phyloP scores from a whole-genome alignment of 768 basidiomycete genomes.

The Amanita phalloides region DNA sequence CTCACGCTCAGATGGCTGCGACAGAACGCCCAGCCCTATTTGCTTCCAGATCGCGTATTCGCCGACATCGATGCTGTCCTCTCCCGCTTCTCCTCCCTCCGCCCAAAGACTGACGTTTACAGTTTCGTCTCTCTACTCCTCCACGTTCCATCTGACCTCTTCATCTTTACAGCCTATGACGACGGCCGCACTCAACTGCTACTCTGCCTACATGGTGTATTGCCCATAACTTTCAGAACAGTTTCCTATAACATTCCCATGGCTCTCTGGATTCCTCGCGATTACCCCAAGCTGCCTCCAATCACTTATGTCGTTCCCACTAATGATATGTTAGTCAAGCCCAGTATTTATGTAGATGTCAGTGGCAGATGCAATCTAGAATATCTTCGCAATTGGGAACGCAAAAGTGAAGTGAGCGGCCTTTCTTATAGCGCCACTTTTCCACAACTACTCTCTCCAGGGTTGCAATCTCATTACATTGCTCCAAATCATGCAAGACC shows the following conservation, averaged over 20 bases:
- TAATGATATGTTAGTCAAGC: slow-evolving; percentile 77
- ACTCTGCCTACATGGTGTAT: slow-evolving; percentile 82
- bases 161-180: slow-evolving; percentile 60
- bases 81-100: slow-evolving; percentile 38
- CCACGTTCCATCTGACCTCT: slow-evolving; percentile 4
- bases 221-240: slow-evolving; percentile 74
- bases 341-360: slow-evolving; percentile 66
- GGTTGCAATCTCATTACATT: slow-evolving; percentile 68
- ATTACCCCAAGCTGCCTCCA: slow-evolving; percentile 77
- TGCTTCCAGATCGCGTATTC: slow-evolving; percentile 43
- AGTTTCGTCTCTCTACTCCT: slow-evolving; percentile 28
- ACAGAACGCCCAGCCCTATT: slow-evolving; percentile 50
- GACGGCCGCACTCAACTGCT: slow-evolving; percentile 90
- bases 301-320: slow-evolving; percentile 90
- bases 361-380: slow-evolving; percentile 63
- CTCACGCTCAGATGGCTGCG: slow-evolving; percentile 57
- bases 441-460: slow-evolving; percentile 19
- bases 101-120: slow-evolving; percentile 78
- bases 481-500: slow-evolving; percentile 64
- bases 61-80: slow-evolving; percentile 56
- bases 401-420: slow-evolving; percentile 69
- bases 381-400: slow-evolving; percentile 69
- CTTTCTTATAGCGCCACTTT: slow-evolving; percentile 8
- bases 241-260: slow-evolving; percentile 90
- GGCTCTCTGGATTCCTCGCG: slow-evolving; percentile 76